phyloP scores from a whole-genome alignment of 83 land plant species.

The Thuja plicata region DNA sequence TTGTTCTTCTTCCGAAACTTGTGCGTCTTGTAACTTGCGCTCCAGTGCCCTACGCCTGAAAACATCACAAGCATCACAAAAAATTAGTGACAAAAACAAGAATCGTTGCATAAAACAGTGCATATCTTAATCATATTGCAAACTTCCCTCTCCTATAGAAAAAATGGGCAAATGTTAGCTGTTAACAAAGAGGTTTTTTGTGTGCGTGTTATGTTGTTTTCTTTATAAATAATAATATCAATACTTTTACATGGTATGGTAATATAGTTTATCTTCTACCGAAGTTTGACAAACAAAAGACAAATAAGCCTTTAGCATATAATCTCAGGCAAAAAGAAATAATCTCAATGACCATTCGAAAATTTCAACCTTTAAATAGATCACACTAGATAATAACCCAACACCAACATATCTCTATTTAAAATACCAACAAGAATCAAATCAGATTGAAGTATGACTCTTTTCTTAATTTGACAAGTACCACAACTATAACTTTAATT shows the following conservation, averaged over 20 bases:
- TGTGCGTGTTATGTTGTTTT: background rate
- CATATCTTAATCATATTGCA: background rate
- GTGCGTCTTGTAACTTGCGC: conserved; percentile 46
- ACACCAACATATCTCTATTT: background rate
- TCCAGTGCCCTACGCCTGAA: conserved; percentile 49
- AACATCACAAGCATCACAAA: background rate
- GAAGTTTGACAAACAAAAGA: background rate
- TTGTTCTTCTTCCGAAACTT: conserved; percentile 59
- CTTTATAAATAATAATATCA: background rate
- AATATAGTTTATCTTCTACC: background rate
- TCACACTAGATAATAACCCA: background rate
- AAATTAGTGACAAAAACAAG: background rate
- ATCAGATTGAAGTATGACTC: background rate
- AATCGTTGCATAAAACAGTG: background rate
- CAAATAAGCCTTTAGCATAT: background rate
- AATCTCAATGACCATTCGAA: background rate
- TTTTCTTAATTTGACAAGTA: background rate
- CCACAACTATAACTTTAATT: background rate
- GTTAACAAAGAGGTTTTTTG: background rate
- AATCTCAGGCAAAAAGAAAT: conserved; percentile 3
- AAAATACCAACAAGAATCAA: background rate
- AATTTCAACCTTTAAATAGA: background rate
- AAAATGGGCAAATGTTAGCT: background rate
- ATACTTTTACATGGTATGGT: background rate
- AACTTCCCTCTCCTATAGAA: background rate